A percentile compares a stretch with the other conserved stretches of the same genome.
Conservation (phyloP, 1,284 basidiomycete genomes). For the Leccinum griseonigrum region DNA sequence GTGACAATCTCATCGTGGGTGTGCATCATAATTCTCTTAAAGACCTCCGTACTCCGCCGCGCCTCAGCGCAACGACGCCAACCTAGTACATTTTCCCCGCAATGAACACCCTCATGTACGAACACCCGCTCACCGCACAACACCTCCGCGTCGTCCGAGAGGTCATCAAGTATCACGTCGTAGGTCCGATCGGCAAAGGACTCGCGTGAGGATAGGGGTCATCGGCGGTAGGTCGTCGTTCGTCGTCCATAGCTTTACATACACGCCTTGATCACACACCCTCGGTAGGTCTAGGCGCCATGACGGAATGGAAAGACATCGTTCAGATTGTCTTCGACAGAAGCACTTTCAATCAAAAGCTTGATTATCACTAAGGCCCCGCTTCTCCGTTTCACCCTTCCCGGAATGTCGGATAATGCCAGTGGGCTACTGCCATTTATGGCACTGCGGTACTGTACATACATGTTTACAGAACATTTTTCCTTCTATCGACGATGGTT, state of each 20-base stretch:
- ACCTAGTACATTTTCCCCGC: slow-evolving; percentile 88
- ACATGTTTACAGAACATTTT: not conserved
- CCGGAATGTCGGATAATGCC: not conserved
- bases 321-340: slow-evolving; percentile 46
- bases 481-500: not conserved
- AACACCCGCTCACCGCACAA: slow-evolving; percentile 87
- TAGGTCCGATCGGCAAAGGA: slow-evolving; percentile 46
- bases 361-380: not conserved
- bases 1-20: slow-evolving; percentile 84
- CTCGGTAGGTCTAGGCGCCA: no score
- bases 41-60: slow-evolving; percentile 85
- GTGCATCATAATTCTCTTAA: not conserved
- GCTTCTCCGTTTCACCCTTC: not conserved
- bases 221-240: slow-evolving; percentile 53
- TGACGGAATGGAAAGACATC: no score
- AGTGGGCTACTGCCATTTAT: not conserved
- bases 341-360: slow-evolving; percentile 33
- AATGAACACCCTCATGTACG: slow-evolving; percentile 98
- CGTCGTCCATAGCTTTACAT: no score
- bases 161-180: slow-evolving; percentile 49
- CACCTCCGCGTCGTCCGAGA: slow-evolving; percentile 60
- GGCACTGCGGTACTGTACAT: no score
- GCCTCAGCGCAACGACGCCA: slow-evolving; percentile 77
- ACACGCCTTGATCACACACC: not conserved
- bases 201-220: slow-evolving; percentile 85